Conservation (phyloP, 139 green algal species). For the Chlorella vulgaris region DNA sequence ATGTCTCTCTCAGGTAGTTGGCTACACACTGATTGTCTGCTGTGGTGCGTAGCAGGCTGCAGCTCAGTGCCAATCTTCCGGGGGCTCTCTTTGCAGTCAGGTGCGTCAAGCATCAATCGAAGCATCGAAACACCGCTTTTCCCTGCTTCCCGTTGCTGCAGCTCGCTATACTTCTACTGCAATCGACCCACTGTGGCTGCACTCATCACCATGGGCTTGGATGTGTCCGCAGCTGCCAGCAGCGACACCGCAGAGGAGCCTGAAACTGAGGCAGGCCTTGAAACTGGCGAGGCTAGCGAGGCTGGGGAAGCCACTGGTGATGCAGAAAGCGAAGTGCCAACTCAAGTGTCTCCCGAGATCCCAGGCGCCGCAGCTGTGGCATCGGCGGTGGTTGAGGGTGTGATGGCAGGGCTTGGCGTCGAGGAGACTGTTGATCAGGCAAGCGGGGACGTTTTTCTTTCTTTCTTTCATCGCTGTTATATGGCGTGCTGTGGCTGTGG, state of each 20-base stretch:
- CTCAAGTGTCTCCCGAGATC: neutral
- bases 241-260: neutral
- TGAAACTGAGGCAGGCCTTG: slow-evolving; percentile 12
- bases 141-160: neutral
- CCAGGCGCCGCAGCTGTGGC: slow-evolving; percentile 3
- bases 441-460: neutral
- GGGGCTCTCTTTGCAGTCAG: no score
- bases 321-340: no score
- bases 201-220: slow-evolving; percentile 81
- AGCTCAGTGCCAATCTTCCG: no score
- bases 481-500: no score
- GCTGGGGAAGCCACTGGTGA: neutral
- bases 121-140: no score
- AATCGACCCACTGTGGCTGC: slow-evolving; percentile 90
- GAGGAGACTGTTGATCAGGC: slow-evolving; percentile 45
- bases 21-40: no score
- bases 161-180: slow-evolving; percentile 77
- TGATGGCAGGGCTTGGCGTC: slow-evolving; percentile 13
- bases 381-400: neutral
- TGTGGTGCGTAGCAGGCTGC: neutral
- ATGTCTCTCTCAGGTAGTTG: slow-evolving; percentile 65
- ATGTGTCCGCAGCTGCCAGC: slow-evolving; percentile 63
- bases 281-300: neutral
- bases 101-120: no score
- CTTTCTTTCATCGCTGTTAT: neutral